Conservation (phyloP, 2,329 filamentous ascomycete species). For the Aspergillus costaricaensis region DNA sequence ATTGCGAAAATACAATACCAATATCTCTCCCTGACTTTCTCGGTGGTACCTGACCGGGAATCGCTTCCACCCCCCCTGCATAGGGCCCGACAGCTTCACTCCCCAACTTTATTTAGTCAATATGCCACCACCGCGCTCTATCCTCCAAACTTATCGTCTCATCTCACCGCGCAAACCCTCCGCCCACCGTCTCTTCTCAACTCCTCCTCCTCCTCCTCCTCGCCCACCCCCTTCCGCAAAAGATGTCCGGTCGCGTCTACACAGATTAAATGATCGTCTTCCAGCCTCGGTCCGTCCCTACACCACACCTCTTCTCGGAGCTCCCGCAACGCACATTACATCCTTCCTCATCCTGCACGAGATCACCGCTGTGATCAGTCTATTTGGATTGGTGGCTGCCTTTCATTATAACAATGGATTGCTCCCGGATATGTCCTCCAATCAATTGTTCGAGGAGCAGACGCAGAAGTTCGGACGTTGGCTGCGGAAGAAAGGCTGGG, state of each 20-base stretch:
- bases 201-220: conserved; percentile 14
- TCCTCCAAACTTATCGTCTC: conserved; percentile 11
- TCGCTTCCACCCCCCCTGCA: too few relatives aligned
- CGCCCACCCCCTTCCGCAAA: conserved; percentile 18
- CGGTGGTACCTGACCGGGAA: not conserved
- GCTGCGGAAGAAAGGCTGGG: conserved; percentile 78
- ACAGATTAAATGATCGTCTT: conserved; percentile 50
- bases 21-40: not conserved
- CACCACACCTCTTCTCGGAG: conserved; percentile 68
- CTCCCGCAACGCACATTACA: conserved; percentile 78
- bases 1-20: not conserved
- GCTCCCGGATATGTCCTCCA: conserved; percentile 58
- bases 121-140: not conserved
- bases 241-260: conserved; percentile 35
- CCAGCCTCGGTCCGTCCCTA: conserved; percentile 70
- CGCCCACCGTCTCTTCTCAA: conserved; percentile 23
- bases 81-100: too few relatives aligned
- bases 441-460: conserved; percentile 56
- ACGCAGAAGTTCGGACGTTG: conserved; percentile 75
- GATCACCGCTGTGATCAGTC: conserved; percentile 78
- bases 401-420: conserved; percentile 78
- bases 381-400: conserved; percentile 70
- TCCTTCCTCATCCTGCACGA: conserved; percentile 92
- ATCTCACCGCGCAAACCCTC: conserved; percentile 13
- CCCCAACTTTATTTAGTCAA: too few relatives aligned